Evolutionary conservation across 257 asterid genomes (phyloP).

Genomic region (Przewalskia tangutica): DNA sequence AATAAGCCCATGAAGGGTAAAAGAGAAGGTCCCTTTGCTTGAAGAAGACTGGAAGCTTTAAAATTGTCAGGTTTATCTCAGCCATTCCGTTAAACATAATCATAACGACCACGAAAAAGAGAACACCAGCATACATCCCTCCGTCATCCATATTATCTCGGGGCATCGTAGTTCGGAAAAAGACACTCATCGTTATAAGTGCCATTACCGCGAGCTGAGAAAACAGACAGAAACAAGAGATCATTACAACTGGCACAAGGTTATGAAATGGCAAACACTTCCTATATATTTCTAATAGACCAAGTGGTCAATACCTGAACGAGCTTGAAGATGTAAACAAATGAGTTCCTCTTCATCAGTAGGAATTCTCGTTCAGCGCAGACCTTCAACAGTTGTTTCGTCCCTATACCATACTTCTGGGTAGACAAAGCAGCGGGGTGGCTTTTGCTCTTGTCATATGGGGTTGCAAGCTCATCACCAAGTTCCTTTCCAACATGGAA

Average conservation of each 20-base stretch:
- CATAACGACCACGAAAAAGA: conserved; percentile 27
- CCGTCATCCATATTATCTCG: conserved; percentile 30
- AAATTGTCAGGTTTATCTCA: conserved; percentile 48
- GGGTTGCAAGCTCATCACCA: conserved; percentile 33
- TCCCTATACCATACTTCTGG: conserved; percentile 37
- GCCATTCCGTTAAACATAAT: conserved; percentile 58
- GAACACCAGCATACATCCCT: conserved; percentile 31
- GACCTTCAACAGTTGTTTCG: conserved; percentile 42
- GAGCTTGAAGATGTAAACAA: conserved; percentile 39
- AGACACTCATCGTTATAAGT: conserved; percentile 25
- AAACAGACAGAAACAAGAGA: background rate
- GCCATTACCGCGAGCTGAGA: conserved; percentile 38
- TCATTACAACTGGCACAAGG: background rate
- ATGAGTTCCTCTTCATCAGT: conserved; percentile 52
- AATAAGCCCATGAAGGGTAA: conserved; percentile 67
- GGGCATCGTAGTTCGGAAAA: conserved; percentile 42
- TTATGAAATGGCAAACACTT: background rate
- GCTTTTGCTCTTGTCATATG: conserved; percentile 46
- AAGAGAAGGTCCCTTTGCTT: conserved; percentile 61
- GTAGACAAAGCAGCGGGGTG: conserved; percentile 55
- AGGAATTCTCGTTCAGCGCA: conserved; percentile 41
- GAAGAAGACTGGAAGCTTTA: conserved; percentile 64
- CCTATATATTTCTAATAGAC: background rate
- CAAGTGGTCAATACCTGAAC: conserved; percentile 28
- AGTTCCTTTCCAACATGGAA: conserved; percentile 35